phyloP scores from a whole-genome alignment of 768 basidiomycete species.

The Chlorophyllum brunneum region DNA sequence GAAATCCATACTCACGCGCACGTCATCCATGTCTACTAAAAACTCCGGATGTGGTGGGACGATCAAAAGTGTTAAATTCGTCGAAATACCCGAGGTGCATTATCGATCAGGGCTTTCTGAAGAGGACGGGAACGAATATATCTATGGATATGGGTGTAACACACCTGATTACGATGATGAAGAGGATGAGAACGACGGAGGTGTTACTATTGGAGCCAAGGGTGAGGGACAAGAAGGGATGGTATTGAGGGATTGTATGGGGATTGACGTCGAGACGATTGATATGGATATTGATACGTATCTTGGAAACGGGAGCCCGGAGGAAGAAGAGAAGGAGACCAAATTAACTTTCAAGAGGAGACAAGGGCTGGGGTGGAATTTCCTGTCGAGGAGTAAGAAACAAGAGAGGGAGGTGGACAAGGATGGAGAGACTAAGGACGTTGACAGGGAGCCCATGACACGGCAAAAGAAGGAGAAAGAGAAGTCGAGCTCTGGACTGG shows the following conservation, averaged over 20 bases:
- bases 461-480: slow-evolving; percentile 20
- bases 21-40: slow-evolving; percentile 45
- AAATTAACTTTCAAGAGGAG: background rate
- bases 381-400: slow-evolving; percentile 10
- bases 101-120: slow-evolving; percentile 25
- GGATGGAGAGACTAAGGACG: slow-evolving; percentile 9
- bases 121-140: slow-evolving; percentile 14
- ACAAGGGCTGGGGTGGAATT: slow-evolving; percentile 5
- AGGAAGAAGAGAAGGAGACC: background rate
- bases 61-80: slow-evolving; percentile 66
- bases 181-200: slow-evolving; percentile 3
- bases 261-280: slow-evolving; percentile 33
- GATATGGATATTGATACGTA: slow-evolving; percentile 27
- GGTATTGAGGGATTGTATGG: slow-evolving; percentile 21
- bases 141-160: background rate
- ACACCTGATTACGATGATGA: background rate
- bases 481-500: slow-evolving; percentile 7
- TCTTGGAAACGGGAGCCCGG: background rate
- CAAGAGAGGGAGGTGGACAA: background rate
- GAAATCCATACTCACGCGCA: slow-evolving; percentile 59
- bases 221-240: slow-evolving; percentile 12
- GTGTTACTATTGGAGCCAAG: slow-evolving; percentile 6
- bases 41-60: slow-evolving; percentile 26
- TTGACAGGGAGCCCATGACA: slow-evolving; percentile 13
- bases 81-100: slow-evolving; percentile 60